Evolutionary conservation across 1,284 basidiomycete genomes (phyloP).

Genomic region (Vanrija sp.): DNA sequence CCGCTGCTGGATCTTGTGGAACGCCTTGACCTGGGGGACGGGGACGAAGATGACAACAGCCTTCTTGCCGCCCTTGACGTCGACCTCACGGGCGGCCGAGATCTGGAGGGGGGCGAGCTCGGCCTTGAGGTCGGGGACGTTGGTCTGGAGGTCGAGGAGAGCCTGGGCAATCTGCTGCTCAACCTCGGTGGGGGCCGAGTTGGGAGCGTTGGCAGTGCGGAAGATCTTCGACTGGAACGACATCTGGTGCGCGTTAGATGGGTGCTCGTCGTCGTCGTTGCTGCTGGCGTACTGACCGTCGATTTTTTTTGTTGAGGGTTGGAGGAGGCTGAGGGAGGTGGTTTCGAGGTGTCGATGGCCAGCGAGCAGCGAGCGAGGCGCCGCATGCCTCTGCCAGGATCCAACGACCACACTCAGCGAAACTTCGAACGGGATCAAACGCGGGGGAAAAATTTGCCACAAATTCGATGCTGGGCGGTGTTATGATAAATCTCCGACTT

Average conservation of each 20-base stretch:
- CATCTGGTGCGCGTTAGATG: conserved; percentile 6
- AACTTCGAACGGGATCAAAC: no score
- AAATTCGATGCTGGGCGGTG: no score
- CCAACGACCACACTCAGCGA: no score
- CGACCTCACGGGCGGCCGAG: conserved; percentile 96
- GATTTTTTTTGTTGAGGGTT: not conserved
- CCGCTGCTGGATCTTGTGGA: conserved; percentile 98
- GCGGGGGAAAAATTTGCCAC: no score
- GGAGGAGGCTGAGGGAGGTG: no score
- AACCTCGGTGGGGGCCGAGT: conserved; percentile 81
- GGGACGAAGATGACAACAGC: conserved; percentile 99
- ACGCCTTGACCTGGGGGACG: conserved; percentile 95
- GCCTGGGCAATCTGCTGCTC: conserved; percentile 94
- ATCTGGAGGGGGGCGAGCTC: conserved; percentile 96
- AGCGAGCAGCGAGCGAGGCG: no score
- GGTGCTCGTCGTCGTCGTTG: not conserved
- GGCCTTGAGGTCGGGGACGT: conserved; percentile 94
- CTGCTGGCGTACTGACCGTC: not conserved
- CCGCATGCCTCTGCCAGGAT: no score
- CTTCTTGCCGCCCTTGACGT: conserved; percentile 99
- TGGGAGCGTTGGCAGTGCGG: conserved; percentile 76
- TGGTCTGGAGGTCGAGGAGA: conserved; percentile 94
- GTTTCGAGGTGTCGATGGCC: no score
- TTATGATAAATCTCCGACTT: no score
- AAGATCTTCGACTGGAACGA: conserved; percentile 20